phyloP scores from a whole-genome alignment of 2,329 filamentous ascomycete species.

The Penicillium hordei region DNA sequence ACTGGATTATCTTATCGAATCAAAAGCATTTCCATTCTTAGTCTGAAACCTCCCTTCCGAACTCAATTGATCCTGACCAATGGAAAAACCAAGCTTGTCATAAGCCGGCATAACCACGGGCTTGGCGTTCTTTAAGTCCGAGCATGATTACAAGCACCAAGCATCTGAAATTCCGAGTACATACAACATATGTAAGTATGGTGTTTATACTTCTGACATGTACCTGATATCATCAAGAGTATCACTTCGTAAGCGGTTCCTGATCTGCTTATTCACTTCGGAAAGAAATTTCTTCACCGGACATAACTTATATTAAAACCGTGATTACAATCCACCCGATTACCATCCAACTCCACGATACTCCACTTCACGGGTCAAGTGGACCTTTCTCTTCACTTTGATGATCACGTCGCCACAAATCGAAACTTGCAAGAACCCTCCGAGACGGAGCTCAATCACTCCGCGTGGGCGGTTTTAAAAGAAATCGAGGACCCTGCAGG shows the following conservation, averaged over 20 bases:
- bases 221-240: background rate
- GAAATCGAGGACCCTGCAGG: background rate
- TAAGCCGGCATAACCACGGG: background rate
- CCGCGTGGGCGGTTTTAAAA: slow-evolving; percentile 8
- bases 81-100: no score
- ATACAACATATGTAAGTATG: no score
- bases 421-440: background rate
- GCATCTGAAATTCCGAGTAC: background rate
- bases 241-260: no score
- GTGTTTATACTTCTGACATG: no score
- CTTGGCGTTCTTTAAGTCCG: background rate
- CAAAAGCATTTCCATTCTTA: background rate
- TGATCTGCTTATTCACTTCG: background rate
- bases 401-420: background rate
- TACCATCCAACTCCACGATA: background rate
- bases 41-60: background rate
- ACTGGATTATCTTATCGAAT: background rate
- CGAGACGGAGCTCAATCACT: background rate
- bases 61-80: background rate
- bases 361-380: slow-evolving; percentile 1
- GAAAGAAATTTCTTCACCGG: background rate
- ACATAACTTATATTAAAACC: slow-evolving; percentile 1
- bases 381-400: background rate
- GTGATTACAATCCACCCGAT: background rate
- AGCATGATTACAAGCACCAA: background rate